Conservation (phyloP, 139 green algal genomes). For the Medakamo hakoo region DNA sequence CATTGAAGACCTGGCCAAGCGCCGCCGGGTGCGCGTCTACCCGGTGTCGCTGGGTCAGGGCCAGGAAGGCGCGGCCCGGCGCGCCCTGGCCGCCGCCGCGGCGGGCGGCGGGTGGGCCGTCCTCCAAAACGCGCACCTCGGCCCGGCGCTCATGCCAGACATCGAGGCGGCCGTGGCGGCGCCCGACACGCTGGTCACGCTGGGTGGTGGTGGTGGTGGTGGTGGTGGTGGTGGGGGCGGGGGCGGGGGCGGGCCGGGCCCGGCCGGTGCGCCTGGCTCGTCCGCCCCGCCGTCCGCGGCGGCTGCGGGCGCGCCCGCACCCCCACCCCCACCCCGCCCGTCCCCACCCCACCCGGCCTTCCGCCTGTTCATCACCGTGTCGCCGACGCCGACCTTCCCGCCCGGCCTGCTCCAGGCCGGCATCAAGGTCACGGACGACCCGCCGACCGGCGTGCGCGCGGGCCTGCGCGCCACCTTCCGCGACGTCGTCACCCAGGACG, state of each 20-base stretch:
- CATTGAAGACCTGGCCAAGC: constrained; percentile 85
- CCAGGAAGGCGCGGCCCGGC: constrained; percentile 79
- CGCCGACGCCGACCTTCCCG: constrained; percentile 81
- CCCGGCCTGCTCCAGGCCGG: constrained; percentile 76
- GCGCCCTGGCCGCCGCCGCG: constrained; percentile 65
- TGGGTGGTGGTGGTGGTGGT: too few relatives aligned
- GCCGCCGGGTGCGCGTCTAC: constrained; percentile 51
- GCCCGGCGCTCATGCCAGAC: constrained; percentile 74
- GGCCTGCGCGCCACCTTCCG: constrained; percentile 66
- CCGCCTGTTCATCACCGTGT: constrained; percentile 85
- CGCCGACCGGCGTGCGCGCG: constrained; percentile 80
- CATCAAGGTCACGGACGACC: constrained; percentile 71
- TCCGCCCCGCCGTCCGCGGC: too few relatives aligned
- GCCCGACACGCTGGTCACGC: constrained; percentile 27
- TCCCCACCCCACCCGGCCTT: constrained; percentile 71
- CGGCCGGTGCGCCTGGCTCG: too few relatives aligned
- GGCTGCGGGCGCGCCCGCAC: too few relatives aligned
- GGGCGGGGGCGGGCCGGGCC: too few relatives aligned
- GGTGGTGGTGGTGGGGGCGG: too few relatives aligned
- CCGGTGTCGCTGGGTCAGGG: constrained; percentile 49
- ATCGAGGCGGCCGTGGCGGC: constrained; percentile 64
- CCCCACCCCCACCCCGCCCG: too few relatives aligned
- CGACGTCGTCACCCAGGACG: constrained; percentile 72
- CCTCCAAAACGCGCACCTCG: constrained; percentile 93
- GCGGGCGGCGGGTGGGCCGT: constrained; percentile 86